Percentiles rank a stretch among this genome's conserved stretches.
phyloP scores from a whole-genome alignment of 176 grass and related monocot genomes.

The bread wheat (Triticum aestivum) region DNA sequence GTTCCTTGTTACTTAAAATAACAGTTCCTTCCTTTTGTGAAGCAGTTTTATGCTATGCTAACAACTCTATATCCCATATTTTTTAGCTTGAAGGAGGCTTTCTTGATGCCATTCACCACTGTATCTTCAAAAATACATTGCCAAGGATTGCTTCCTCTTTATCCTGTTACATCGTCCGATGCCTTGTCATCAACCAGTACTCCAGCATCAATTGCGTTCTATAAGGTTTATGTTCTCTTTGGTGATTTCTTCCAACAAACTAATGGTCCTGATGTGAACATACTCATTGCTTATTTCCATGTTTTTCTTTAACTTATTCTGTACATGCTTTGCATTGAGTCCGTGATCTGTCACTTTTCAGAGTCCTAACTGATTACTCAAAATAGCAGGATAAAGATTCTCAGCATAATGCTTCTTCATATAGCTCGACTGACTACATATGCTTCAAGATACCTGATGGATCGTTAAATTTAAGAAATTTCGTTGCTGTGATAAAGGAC shows the following conservation, averaged over 20 bases:
- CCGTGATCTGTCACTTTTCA: neutral
- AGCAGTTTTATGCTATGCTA: conserved; percentile 5
- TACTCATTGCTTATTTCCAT: conserved; percentile 6
- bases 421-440: conserved; percentile 55
- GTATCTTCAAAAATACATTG: conserved; percentile 81
- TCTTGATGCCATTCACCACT: conserved; percentile 81
- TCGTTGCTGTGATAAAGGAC: conserved; percentile 74
- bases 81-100: conserved; percentile 90
- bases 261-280: conserved; percentile 5
- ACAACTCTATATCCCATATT: conserved; percentile 19
- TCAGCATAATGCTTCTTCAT: conserved; percentile 21
- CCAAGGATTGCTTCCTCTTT: conserved; percentile 71
- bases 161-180: conserved; percentile 49
- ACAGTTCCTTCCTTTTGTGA: neutral
- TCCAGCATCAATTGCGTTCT: conserved; percentile 70
- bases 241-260: neutral
- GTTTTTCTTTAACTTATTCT: conserved; percentile 22
- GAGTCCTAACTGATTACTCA: conserved; percentile 27
- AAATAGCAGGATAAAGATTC: conserved; percentile 66
- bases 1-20: conserved; percentile 17
- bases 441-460: conserved; percentile 92
- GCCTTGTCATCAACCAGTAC: conserved; percentile 35
- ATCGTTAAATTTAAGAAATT: conserved; percentile 71
- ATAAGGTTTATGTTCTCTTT: conserved; percentile 60
- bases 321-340: conserved; percentile 6